Evolutionary conservation across 305 asterid genomes (phyloP).

Genomic region (Coffea humblotiana): DNA sequence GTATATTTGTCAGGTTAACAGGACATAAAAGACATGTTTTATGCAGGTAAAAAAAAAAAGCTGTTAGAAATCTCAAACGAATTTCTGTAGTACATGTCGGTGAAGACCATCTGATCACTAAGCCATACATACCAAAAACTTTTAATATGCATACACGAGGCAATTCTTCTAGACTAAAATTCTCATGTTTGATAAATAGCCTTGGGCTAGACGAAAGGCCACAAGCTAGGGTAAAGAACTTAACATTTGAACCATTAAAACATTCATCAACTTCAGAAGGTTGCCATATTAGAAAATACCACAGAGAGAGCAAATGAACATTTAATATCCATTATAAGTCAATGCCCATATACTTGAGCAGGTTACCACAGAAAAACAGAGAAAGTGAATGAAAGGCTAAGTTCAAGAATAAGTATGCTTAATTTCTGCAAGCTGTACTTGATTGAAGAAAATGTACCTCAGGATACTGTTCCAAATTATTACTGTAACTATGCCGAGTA

Average conservation of each 20-base stretch:
- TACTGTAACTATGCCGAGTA: slow-evolving; percentile 32
- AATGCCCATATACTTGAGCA: background rate
- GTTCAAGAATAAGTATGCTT: background rate
- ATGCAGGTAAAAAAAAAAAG: background rate
- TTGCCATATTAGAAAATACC: background rate
- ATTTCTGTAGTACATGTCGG: background rate
- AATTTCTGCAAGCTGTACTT: slow-evolving; percentile 7
- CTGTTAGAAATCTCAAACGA: background rate
- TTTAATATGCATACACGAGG: background rate
- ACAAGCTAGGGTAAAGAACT: background rate
- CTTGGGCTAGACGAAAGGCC: background rate
- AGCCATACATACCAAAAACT: background rate
- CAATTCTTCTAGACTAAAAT: background rate
- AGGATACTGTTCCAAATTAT: slow-evolving; percentile 42
- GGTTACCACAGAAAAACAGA: background rate
- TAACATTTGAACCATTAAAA: no score
- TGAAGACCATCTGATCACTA: background rate
- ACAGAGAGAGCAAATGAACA: background rate
- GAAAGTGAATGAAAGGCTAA: background rate
- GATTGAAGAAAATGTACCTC: slow-evolving; percentile 49
- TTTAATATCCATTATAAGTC: background rate
- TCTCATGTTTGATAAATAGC: background rate
- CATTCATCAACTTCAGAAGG: background rate
- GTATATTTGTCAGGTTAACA: background rate
- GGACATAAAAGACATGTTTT: background rate